These are phyloP conservation scores for Rhizophagus prolifer DNA, from an alignment of 192 early-diverging fungal genomes.

Conservation along the genomic window DNA sequence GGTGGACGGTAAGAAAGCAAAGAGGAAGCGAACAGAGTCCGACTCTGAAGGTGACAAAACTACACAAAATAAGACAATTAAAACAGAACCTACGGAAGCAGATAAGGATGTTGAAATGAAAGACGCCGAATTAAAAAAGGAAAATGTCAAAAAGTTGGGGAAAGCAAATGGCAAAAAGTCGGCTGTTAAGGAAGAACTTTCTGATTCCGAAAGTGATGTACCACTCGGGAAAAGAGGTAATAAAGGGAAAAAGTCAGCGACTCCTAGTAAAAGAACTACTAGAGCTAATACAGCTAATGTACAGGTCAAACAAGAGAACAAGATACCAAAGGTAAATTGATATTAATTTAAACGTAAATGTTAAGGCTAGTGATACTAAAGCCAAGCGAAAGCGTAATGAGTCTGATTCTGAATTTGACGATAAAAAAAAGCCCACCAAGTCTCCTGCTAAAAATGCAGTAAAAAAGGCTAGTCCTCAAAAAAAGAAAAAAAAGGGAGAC, in stretches of 20 bases:
- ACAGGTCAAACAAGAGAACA: neutral
- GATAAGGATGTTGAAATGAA: neutral
- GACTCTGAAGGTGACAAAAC: neutral
- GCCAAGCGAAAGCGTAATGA: slow-evolving; percentile 18
- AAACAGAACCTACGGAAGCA: neutral
- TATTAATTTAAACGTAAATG: neutral
- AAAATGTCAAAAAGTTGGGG: neutral
- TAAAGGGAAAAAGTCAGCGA: neutral
- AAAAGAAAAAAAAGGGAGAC: slow-evolving; percentile 6
- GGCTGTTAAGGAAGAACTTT: neutral
- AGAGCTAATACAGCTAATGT: neutral
- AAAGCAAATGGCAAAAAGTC: neutral
- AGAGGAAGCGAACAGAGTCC: slow-evolving; percentile 1
- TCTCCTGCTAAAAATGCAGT: neutral
- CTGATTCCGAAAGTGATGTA: neutral
- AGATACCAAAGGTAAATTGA: neutral
- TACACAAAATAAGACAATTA: slow-evolving; percentile 13
- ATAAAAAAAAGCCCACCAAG: neutral
- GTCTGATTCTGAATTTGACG: slow-evolving; percentile 5
- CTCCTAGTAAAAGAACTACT: neutral
- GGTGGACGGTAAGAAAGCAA: neutral
- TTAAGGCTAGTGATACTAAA: neutral
- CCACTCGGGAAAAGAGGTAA: neutral
- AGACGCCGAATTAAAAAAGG: neutral
- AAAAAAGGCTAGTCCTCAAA: neutral